Conservation (phyloP, 495 filamentous ascomycete genomes). For the Cladorrhinum samala region DNA sequence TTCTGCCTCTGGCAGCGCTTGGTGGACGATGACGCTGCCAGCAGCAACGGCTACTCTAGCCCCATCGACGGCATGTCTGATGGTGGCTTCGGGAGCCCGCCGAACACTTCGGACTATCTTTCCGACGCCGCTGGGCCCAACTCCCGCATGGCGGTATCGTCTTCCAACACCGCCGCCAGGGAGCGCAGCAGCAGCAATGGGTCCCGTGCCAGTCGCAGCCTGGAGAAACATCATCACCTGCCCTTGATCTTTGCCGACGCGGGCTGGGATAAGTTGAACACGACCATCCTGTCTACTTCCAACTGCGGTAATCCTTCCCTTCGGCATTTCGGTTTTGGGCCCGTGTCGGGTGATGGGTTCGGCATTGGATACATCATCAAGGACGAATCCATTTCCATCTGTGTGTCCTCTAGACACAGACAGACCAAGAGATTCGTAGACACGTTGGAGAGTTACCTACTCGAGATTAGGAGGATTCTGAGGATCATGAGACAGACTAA, state of each 20-base stretch:
- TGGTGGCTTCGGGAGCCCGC: slow-evolving; percentile 49
- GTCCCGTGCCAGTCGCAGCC: slow-evolving; percentile 30
- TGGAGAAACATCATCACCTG: slow-evolving; percentile 35
- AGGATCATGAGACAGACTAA: slow-evolving; percentile 53
- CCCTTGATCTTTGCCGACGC: slow-evolving; percentile 80
- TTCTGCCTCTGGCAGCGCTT: slow-evolving; percentile 93
- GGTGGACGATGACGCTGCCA: slow-evolving; percentile 64
- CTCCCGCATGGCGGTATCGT: slow-evolving; percentile 13
- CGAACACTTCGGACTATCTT: slow-evolving; percentile 33
- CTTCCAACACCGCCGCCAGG: slow-evolving; percentile 4
- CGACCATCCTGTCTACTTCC: slow-evolving; percentile 89
- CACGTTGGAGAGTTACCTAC: slow-evolving; percentile 78
- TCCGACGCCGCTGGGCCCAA: slow-evolving; percentile 18
- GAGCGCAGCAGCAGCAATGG: slow-evolving; percentile 23
- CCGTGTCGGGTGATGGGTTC: slow-evolving; percentile 89
- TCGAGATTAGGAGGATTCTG: slow-evolving; percentile 82
- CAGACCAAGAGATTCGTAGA: slow-evolving; percentile 90
- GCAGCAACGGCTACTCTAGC: slow-evolving; percentile 53
- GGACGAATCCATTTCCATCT: slow-evolving; percentile 86
- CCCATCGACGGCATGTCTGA: slow-evolving; percentile 47
- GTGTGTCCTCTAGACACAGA: slow-evolving; percentile 83
- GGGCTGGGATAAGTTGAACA: slow-evolving; percentile 94
- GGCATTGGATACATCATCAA: slow-evolving; percentile 99
- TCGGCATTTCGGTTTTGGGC: slow-evolving; percentile 93
- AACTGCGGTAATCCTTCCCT: slow-evolving; percentile 98